These are phyloP conservation scores for Nakazawaea populi DNA, from an alignment of 805 yeast genomes.

Conservation along the genomic window DNA sequence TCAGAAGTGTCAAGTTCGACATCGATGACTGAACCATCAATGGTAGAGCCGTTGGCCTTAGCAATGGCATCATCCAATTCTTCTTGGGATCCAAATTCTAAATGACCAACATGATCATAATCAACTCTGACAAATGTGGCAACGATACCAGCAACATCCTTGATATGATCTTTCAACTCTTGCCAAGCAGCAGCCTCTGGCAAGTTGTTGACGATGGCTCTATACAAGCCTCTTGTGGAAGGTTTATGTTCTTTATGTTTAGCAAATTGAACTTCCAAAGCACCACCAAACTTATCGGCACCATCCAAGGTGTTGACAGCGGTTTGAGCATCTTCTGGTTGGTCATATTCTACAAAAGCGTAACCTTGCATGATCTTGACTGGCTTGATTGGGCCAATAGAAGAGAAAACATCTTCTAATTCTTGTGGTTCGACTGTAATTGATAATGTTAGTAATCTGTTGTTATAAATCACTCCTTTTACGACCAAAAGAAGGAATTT, in stretches of 20 bases:
- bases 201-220: slow-evolving; percentile 63
- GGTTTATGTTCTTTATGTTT: slow-evolving; percentile 35
- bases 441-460: neutral
- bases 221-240: slow-evolving; percentile 65
- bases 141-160: slow-evolving; percentile 61
- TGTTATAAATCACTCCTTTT: neutral
- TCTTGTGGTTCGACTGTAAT: slow-evolving; percentile 30
- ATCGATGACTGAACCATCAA: slow-evolving; percentile 60
- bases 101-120: slow-evolving; percentile 41
- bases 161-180: slow-evolving; percentile 83
- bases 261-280: slow-evolving; percentile 48
- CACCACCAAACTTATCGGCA: slow-evolving; percentile 43
- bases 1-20: slow-evolving; percentile 77
- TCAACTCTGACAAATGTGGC: slow-evolving; percentile 58
- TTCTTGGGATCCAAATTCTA: slow-evolving; percentile 61
- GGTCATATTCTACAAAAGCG: slow-evolving; percentile 84
- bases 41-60: slow-evolving; percentile 64
- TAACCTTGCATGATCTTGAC: slow-evolving; percentile 74
- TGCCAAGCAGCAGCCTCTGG: slow-evolving; percentile 83
- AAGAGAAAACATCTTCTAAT: slow-evolving; percentile 61
- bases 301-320: slow-evolving; percentile 43
- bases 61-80: slow-evolving; percentile 71
- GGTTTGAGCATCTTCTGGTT: slow-evolving; percentile 44
- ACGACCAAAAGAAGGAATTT: too few relatives aligned
- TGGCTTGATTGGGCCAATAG: slow-evolving; percentile 62